These are phyloP conservation scores for Pyracantha coccinea DNA, from an alignment of 331 rosid species.

Conservation along the genomic window DNA sequence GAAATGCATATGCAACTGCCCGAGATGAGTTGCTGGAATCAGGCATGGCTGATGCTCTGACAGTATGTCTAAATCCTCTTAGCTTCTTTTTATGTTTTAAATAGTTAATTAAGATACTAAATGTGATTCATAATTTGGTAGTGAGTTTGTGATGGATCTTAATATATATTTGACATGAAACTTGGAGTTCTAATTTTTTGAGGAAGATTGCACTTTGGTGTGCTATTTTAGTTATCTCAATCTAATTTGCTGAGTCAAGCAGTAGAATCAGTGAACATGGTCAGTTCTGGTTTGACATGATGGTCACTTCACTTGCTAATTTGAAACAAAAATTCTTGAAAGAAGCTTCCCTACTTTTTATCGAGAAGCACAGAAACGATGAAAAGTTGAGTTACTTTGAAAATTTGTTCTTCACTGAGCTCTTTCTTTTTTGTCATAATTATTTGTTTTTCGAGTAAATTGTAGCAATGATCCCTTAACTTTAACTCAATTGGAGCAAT, in stretches of 20 bases:
- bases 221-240: background rate
- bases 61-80: conserved; percentile 37
- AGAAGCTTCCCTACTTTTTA: too few relatives aligned
- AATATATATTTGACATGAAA: background rate
- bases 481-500: too few relatives aligned
- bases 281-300: background rate
- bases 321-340: background rate
- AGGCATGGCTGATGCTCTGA: conserved; percentile 91
- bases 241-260: background rate
- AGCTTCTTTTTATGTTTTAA: background rate
- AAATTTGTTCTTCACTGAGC: background rate
- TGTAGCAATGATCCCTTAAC: too few relatives aligned
- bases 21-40: conserved; percentile 94
- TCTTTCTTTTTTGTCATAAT: background rate
- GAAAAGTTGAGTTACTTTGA: too few relatives aligned
- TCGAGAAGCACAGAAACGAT: too few relatives aligned
- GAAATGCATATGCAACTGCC: conserved; percentile 62
- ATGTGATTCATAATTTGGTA: background rate
- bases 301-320: background rate
- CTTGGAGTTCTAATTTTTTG: background rate
- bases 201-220: background rate
- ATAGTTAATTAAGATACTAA: background rate
- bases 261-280: background rate
- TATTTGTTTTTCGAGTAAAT: too few relatives aligned
- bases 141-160: background rate